These are phyloP conservation scores for Calvatia gigantea DNA, from an alignment of 768 basidiomycete species.

Conservation along the genomic window DNA sequence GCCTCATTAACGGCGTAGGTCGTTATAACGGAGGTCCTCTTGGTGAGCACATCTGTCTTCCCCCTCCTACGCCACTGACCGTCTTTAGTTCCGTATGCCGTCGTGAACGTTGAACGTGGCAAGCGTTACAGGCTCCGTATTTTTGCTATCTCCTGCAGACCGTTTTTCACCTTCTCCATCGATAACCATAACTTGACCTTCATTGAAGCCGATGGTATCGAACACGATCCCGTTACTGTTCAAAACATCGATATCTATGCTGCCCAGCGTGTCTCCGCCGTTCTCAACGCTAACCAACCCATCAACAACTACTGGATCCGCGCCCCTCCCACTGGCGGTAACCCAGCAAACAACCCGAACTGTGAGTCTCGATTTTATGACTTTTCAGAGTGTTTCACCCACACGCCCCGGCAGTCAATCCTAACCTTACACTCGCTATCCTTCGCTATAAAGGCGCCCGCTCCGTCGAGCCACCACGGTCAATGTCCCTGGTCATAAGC, in stretches of 20 bases:
- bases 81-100: conserved; percentile 14
- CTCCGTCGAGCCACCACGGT: conserved; percentile 20
- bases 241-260: conserved; percentile 36
- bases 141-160: conserved; percentile 43
- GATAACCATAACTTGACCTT: conserved; percentile 28
- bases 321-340: conserved; percentile 35
- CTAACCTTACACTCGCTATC: conserved; percentile 37
- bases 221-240: conserved; percentile 29
- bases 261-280: conserved; percentile 24
- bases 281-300: conserved; percentile 25
- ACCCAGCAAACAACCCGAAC: conserved; percentile 11
- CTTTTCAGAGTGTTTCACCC: conserved; percentile 18
- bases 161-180: conserved; percentile 35
- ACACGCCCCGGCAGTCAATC: conserved; percentile 19
- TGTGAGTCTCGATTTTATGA: conserved; percentile 1
- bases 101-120: conserved; percentile 38
- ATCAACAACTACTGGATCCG: conserved; percentile 37
- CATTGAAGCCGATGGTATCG: conserved; percentile 29
- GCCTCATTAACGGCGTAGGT: conserved; percentile 20
- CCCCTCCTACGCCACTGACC: not conserved
- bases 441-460: conserved; percentile 40
- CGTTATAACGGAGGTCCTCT: conserved; percentile 19
- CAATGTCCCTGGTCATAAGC: conserved; percentile 22
- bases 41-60: conserved; percentile 1
- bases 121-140: conserved; percentile 53